A percentile compares a stretch with the other conserved stretches of the same genome.
Evolutionary conservation across 495 filamentous ascomycete species (phyloP).

Genomic region (Trichoderma virens): DNA sequence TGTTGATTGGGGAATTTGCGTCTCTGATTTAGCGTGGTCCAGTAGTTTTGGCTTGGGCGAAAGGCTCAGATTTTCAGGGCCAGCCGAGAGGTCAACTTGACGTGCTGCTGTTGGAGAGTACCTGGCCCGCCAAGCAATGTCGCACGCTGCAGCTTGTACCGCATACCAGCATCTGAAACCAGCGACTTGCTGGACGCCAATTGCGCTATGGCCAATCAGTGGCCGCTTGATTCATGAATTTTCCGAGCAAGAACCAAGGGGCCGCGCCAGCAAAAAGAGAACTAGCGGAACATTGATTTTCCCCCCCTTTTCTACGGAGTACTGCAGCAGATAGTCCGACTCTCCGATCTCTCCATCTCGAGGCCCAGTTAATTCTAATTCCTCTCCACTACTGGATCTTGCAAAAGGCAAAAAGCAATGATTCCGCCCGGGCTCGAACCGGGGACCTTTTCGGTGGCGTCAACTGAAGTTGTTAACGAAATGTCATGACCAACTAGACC

Average conservation of each 20-base stretch:
- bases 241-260: not conserved
- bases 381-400: not conserved
- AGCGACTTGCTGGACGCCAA: not conserved
- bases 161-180: not conserved
- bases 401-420: constrained; percentile 1
- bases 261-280: not conserved
- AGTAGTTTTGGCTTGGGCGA: not conserved
- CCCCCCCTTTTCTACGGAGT: not conserved
- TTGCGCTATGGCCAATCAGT: not conserved
- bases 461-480: constrained; percentile 7
- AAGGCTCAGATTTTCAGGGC: not conserved
- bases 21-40: not conserved
- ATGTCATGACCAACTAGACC: constrained; percentile 9
- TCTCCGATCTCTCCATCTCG: not conserved
- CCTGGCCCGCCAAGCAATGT: not conserved
- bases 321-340: not conserved
- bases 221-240: not conserved
- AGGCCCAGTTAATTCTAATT: not conserved
- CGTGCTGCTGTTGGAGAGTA: not conserved
- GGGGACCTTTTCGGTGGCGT: constrained; percentile 8
- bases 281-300: not conserved
- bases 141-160: not conserved
- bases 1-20: not conserved
- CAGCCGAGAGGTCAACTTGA: not conserved
- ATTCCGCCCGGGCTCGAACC: constrained; percentile 6